Conservation (phyloP, 2,329 filamentous ascomycete genomes). For the Monosporascus ibericus region DNA sequence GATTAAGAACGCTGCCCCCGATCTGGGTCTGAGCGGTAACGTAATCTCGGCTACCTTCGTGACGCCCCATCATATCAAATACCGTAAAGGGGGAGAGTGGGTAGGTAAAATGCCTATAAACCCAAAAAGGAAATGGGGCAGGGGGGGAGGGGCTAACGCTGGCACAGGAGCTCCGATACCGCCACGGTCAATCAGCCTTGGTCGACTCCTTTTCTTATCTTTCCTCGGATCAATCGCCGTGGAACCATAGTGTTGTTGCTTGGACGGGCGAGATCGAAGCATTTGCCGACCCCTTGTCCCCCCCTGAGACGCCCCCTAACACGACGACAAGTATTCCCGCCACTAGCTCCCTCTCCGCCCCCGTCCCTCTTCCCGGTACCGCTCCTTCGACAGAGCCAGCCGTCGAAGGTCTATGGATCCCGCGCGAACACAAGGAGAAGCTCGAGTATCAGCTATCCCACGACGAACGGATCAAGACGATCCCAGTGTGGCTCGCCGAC, state of each 20-base stretch:
- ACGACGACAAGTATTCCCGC: slow-evolving; percentile 46
- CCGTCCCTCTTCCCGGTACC: slow-evolving; percentile 64
- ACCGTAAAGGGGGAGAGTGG: slow-evolving; percentile 55
- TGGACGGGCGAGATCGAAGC: slow-evolving; percentile 86
- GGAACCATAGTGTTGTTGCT: slow-evolving; percentile 88
- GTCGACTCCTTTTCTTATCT: slow-evolving; percentile 89
- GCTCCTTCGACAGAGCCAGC: slow-evolving; percentile 52
- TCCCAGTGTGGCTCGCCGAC: slow-evolving; percentile 86
- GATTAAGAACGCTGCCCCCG: slow-evolving; percentile 49
- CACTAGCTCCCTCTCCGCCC: slow-evolving; percentile 70
- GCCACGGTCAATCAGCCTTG: slow-evolving; percentile 82
- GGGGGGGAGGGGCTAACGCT: slow-evolving; percentile 2
- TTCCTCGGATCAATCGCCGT: slow-evolving; percentile 74
- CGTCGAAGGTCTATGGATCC: slow-evolving; percentile 65
- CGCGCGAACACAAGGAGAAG: slow-evolving; percentile 60
- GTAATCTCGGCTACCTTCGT: slow-evolving; percentile 62
- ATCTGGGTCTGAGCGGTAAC: slow-evolving; percentile 55
- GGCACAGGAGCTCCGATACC: slow-evolving; percentile 62
- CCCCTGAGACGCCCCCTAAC: slow-evolving; percentile 42
- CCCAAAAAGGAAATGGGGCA: background rate
- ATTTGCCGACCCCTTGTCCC: slow-evolving; percentile 36
- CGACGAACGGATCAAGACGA: slow-evolving; percentile 68
- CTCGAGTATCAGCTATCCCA: slow-evolving; percentile 70
- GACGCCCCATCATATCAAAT: slow-evolving; percentile 53
- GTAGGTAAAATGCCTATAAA: slow-evolving; percentile 34